Evolutionary conservation across 1,284 basidiomycete species (phyloP), one percentile per base, ranked within the genome.

Genomic region (Tylopilus sp.): DNA sequence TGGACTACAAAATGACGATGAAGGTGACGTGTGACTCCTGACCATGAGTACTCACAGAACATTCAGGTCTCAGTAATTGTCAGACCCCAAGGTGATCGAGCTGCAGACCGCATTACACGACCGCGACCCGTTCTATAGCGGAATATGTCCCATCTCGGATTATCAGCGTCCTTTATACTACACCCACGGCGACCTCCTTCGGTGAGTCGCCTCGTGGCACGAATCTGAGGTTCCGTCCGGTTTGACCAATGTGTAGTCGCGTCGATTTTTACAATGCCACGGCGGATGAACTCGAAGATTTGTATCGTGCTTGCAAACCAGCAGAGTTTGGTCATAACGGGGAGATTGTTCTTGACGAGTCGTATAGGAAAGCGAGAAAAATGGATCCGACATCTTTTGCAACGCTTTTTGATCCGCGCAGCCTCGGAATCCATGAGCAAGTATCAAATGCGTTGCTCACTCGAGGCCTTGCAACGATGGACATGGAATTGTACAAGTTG

Each of bases 401-500:
- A 7, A 59, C 67, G 0, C 65, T 59, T 3, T 59, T 76, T 29
- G 59, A 70, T 45, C 54, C 71, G 0, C 43, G 24, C 7, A 28
- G 25, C 11, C 54, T 58, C 10, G 37, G 61, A 4, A 50, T 63
- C 20, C 40, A 53, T 17, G 43, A 53, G 32, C 54, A 60, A 41
- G 48, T 37, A 35, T 63, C 57, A 33, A 56, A 43, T 61, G 72
- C 48, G 68, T 69, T 11, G 68, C 74, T 32, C 59, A 67, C 11
- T 4, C 35, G 56, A 28, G 68, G 72, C 61, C 66, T 74, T 37
- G 67, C 66, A 0, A 69, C 69, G 7, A 68, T 78, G 32, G 72
- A 76, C 2, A 45, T 76, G 31, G 61, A 75, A n/a, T 60, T 77
- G 39, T 75, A 75, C 6, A 72, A 39, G 8, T 31, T 59, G 13